Conservation (phyloP, 805 yeast genomes). For the Sugiyamaella lignohabitans region DNA sequence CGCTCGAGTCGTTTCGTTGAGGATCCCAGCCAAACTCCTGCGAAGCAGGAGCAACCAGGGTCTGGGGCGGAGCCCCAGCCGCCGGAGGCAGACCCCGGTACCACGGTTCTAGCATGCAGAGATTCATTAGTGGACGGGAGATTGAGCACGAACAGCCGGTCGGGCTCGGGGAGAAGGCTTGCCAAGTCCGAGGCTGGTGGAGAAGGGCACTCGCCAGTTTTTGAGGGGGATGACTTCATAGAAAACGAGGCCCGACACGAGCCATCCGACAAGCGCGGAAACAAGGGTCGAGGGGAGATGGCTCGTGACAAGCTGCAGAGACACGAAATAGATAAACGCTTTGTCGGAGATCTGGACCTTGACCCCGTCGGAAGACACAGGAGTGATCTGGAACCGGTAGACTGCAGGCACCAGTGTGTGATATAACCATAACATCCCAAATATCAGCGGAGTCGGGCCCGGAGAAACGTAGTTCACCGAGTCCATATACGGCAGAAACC, state of each 20-base stretch:
- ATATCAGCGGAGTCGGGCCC: constrained; percentile 34
- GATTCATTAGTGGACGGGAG: not conserved
- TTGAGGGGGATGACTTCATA: constrained; percentile 36
- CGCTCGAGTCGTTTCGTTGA: too few species aligned
- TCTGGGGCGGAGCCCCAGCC: too few species aligned
- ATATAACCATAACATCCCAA: constrained; percentile 34
- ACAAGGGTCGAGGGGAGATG: constrained; percentile 29
- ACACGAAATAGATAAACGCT: constrained; percentile 30
- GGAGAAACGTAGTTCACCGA: constrained; percentile 21
- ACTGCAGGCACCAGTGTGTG: constrained; percentile 36
- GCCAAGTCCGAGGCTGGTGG: not conserved
- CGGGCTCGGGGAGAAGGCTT: not conserved
- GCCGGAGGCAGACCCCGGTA: too few species aligned
- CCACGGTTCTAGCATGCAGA: not conserved
- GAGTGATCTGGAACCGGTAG: constrained; percentile 33
- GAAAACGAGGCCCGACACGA: constrained; percentile 32
- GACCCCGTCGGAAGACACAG: constrained; percentile 13
- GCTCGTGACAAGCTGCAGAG: constrained; percentile 31
- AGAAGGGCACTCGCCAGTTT: constrained; percentile 34
- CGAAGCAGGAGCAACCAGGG: too few species aligned
- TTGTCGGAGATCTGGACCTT: constrained; percentile 31
- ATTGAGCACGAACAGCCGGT: not conserved
- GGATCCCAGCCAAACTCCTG: too few species aligned
- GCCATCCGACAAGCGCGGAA: constrained; percentile 33
- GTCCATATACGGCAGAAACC: constrained; percentile 15